Conservation (phyloP, 2,329 filamentous ascomycete species). For the Parastagonospora nodorum region DNA sequence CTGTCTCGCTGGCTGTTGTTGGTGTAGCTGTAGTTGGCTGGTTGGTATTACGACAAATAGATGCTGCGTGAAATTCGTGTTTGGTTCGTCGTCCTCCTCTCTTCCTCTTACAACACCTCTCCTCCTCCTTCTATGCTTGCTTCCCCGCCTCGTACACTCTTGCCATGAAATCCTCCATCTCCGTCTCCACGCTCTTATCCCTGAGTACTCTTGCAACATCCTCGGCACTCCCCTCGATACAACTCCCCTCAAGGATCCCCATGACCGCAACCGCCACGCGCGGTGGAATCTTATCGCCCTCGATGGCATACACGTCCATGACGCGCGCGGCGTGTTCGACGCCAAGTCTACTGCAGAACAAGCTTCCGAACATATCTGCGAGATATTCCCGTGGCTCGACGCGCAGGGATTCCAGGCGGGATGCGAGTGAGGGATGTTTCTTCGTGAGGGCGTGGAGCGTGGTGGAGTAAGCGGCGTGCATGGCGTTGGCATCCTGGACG, state of each 20-base stretch:
- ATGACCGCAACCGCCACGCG: constrained; percentile 73
- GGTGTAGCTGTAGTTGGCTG: not conserved
- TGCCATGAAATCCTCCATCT: constrained; percentile 39
- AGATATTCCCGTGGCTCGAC: constrained; percentile 59
- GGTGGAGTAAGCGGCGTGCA: constrained; percentile 70
- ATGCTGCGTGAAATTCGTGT: not conserved
- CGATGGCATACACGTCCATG: constrained; percentile 84
- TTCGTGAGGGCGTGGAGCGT: constrained; percentile 68
- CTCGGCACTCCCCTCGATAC: constrained; percentile 40
- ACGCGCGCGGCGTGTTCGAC: constrained; percentile 74
- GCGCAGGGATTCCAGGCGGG: constrained; percentile 59
- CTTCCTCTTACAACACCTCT: not conserved
- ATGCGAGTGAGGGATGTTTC: constrained; percentile 68
- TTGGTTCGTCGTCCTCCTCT: not conserved
- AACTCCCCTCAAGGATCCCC: constrained; percentile 54
- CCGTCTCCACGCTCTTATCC: constrained; percentile 20
- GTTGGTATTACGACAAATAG: not conserved
- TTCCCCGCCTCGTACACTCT: constrained; percentile 44
- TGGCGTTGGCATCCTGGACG: constrained; percentile 70
- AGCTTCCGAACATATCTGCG: constrained; percentile 63
- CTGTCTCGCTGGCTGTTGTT: not conserved
- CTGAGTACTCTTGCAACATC: constrained; percentile 23
- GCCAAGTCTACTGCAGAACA: constrained; percentile 66
- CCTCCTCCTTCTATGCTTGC: not conserved
- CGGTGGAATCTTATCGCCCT: constrained; percentile 74